Evolutionary conservation across 805 yeast species (phyloP).

Genomic region (Pichia sporocuriosa): DNA sequence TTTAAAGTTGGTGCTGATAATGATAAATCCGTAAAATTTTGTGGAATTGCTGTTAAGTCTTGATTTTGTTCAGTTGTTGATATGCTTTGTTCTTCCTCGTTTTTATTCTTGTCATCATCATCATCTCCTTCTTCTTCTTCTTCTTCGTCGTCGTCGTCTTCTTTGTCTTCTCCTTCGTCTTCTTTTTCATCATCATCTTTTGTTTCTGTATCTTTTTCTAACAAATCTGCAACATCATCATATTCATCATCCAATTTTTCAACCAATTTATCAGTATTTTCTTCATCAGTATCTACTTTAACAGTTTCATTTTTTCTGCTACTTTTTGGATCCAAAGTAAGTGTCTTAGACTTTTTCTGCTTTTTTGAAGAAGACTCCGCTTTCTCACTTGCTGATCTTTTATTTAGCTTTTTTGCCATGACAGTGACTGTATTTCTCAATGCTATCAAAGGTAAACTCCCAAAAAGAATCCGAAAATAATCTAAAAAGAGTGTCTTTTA

Average conservation of each 20-base stretch:
- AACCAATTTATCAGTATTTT: constrained; percentile 37
- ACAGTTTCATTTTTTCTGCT: neutral
- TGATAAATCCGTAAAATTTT: constrained; percentile 44
- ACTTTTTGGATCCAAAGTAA: constrained; percentile 7
- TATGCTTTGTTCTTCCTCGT: constrained; percentile 8
- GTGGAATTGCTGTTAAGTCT: constrained; percentile 16
- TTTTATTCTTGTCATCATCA: constrained; percentile 28
- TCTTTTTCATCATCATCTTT: constrained; percentile 20
- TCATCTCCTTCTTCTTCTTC: constrained; percentile 21
- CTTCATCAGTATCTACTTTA: constrained; percentile 5
- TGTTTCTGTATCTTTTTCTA: constrained; percentile 29
- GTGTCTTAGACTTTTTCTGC: neutral
- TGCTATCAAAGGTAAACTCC: too few relatives aligned
- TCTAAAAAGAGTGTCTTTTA: too few relatives aligned
- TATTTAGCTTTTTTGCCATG: neutral
- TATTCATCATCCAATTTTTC: constrained; percentile 51
- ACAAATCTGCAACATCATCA: constrained; percentile 48
- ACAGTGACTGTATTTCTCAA: neutral
- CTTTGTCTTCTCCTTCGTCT: constrained; percentile 25
- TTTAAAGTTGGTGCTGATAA: constrained; percentile 77
- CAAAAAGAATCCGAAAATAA: too few relatives aligned
- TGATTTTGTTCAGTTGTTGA: neutral
- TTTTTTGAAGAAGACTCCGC: constrained; percentile 1
- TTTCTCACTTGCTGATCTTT: neutral
- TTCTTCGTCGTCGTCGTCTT: constrained; percentile 15